Evolutionary conservation across 768 basidiomycete genomes (phyloP).

Genomic region (Russula sp.): DNA sequence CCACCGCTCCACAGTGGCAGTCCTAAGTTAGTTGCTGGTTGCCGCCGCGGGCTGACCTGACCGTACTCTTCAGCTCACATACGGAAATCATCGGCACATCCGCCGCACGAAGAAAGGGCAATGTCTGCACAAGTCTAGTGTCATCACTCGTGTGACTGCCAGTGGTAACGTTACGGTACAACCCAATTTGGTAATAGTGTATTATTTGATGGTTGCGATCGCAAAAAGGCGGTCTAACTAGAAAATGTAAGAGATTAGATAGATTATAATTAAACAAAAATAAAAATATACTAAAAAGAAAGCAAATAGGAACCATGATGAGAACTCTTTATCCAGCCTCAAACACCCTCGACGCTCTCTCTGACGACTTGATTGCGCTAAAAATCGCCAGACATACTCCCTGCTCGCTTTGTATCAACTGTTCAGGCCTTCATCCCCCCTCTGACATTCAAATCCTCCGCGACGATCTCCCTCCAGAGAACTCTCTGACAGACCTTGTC

Average conservation of each 20-base stretch:
- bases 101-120: too few relatives aligned
- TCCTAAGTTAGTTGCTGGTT: too few relatives aligned
- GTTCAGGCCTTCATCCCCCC: conserved; percentile 66
- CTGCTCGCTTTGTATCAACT: conserved; percentile 61
- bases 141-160: too few relatives aligned
- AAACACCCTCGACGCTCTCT: conserved; percentile 44
- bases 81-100: too few relatives aligned
- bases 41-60: too few relatives aligned
- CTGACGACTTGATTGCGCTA: conserved; percentile 47
- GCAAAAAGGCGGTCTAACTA: too few relatives aligned
- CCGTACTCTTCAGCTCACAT: too few relatives aligned
- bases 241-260: not conserved
- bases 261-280: conserved; percentile 3
- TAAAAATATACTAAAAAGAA: not conserved
- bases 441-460: conserved; percentile 51
- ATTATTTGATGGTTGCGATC: too few relatives aligned
- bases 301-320: conserved; percentile 36
- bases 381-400: conserved; percentile 81
- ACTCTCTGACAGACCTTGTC: conserved; percentile 49
- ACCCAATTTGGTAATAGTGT: too few relatives aligned
- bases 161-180: too few relatives aligned
- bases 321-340: conserved; percentile 63
- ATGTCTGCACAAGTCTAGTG: too few relatives aligned
- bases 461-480: conserved; percentile 39
- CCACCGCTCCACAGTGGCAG: too few relatives aligned